Evolutionary conservation across 495 filamentous ascomycete species (phyloP).

Genomic region (Thermothielavioides terrestris): DNA sequence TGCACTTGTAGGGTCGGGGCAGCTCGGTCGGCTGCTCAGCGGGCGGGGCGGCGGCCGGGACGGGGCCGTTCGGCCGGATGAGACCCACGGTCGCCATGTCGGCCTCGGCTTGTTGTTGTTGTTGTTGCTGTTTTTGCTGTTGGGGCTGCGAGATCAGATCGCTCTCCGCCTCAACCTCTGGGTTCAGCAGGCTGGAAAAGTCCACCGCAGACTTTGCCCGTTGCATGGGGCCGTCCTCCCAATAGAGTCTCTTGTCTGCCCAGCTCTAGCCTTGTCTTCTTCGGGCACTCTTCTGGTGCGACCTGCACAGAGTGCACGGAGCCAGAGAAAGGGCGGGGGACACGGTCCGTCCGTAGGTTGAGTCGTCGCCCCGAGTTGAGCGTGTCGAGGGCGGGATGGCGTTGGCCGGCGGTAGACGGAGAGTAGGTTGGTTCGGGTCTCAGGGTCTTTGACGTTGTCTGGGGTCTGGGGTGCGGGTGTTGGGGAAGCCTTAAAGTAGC

Average conservation of each 20-base stretch:
- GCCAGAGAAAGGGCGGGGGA: constrained; percentile 5
- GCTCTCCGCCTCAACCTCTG: constrained; percentile 32
- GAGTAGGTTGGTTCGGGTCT: not conserved
- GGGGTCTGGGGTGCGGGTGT: constrained; percentile 18
- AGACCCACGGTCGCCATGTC: constrained; percentile 63
- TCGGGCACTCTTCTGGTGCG: constrained; percentile 11
- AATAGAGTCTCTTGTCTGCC: constrained; percentile 9
- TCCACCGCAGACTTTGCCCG: constrained; percentile 61
- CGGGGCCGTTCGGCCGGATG: constrained; percentile 61
- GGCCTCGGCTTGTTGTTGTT: constrained; percentile 27
- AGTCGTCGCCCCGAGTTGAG: not conserved
- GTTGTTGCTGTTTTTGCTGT: constrained; percentile 26
- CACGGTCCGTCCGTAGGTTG: too few relatives aligned
- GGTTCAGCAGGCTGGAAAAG: constrained; percentile 73
- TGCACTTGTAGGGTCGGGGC: constrained; percentile 95
- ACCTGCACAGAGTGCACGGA: constrained; percentile 22
- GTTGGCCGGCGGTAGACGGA: not conserved
- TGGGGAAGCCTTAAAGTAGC: constrained; percentile 21
- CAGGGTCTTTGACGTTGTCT: constrained; percentile 1
- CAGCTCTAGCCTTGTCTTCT: not conserved
- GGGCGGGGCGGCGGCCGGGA: constrained; percentile 46
- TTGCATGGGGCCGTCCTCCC: constrained; percentile 56
- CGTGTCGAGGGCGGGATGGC: not conserved
- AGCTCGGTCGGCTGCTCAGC: constrained; percentile 54
- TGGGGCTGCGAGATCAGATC: constrained; percentile 20